Percentiles rank a stretch among this genome's conserved stretches.
Evolutionary conservation across 164 flowering plant species (phyloP).

Genomic region (Vitis cinerea): DNA sequence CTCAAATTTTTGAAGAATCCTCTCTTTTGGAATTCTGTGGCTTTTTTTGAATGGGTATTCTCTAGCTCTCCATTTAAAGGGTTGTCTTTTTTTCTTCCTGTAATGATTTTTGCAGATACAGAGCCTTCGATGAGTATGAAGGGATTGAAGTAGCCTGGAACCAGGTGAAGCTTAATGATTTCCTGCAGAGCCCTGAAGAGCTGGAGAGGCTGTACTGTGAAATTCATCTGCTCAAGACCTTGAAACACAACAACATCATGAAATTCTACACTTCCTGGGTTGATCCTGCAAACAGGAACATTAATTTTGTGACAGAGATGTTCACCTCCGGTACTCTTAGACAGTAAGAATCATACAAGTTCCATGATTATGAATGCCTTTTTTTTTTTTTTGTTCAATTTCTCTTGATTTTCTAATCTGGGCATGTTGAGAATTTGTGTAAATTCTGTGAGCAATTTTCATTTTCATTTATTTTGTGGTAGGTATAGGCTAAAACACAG

Average conservation of each 20-base stretch:
- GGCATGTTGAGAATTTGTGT: slow-evolving; percentile 1
- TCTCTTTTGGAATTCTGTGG: not conserved
- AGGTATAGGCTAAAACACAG: slow-evolving; percentile 92
- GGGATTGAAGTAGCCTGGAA: slow-evolving; percentile 99
- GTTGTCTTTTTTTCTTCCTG: not conserved
- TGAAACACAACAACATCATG: slow-evolving; percentile 91
- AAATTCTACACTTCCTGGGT: slow-evolving; percentile 97
- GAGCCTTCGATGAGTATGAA: slow-evolving; percentile 94
- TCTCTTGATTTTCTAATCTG: slow-evolving; percentile 11
- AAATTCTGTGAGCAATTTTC: not conserved
- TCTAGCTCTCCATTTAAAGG: slow-evolving; percentile 3
- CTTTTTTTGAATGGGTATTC: slow-evolving; percentile 5
- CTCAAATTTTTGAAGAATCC: not conserved
- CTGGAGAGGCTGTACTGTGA: slow-evolving; percentile 90
- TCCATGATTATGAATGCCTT: too few relatives aligned
- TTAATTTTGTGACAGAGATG: slow-evolving; percentile 96
- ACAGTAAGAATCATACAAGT: slow-evolving; percentile 53
- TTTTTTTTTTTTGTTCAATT: not conserved
- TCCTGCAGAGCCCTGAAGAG: slow-evolving; percentile 76
- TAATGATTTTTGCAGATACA: slow-evolving; percentile 55
- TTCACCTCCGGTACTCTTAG: slow-evolving; percentile 96
- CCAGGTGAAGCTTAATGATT: slow-evolving; percentile 88
- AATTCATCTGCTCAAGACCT: slow-evolving; percentile 88
- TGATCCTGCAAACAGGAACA: slow-evolving; percentile 76
- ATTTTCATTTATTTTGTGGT: slow-evolving; percentile 2